These are phyloP conservation scores for Lactuca saligna DNA, from an alignment of 129 eudicot species.

Conservation along the genomic window DNA sequence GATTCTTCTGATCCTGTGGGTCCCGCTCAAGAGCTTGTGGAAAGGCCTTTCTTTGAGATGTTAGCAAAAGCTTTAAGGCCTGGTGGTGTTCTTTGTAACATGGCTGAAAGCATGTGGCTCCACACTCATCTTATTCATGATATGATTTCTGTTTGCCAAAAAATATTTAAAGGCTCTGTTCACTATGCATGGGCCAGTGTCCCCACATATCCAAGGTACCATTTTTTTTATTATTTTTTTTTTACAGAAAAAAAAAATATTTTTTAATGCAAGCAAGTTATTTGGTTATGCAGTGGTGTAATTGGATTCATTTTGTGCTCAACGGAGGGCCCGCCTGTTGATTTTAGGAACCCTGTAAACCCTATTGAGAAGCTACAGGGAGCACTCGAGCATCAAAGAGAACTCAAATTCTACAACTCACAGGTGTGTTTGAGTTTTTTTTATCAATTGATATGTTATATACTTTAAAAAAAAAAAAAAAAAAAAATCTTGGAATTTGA, in stretches of 20 bases:
- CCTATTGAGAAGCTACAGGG: slow-evolving; percentile 89
- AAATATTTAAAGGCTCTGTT: slow-evolving; percentile 78
- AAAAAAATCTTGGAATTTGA: slow-evolving; percentile 1
- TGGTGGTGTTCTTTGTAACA: slow-evolving; percentile 96
- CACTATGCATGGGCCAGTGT: slow-evolving; percentile 98
- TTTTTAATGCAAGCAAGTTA: not conserved
- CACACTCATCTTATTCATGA: slow-evolving; percentile 96
- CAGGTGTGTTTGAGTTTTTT: slow-evolving; percentile 40
- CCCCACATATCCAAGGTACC: slow-evolving; percentile 95
- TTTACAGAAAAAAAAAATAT: too few species aligned
- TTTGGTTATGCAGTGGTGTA: slow-evolving; percentile 61
- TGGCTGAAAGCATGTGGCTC: slow-evolving; percentile 99
- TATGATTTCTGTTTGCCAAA: slow-evolving; percentile 71
- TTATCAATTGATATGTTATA: too few species aligned
- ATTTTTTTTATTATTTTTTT: not conserved
- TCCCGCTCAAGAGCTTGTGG: slow-evolving; percentile 95
- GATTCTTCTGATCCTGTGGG: slow-evolving; percentile 99
- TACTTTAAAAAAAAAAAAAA: too few species aligned
- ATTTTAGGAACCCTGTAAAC: slow-evolving; percentile 76
- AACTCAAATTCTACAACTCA: slow-evolving; percentile 80
- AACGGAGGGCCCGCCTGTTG: slow-evolving; percentile 80
- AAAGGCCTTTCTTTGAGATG: slow-evolving; percentile 83
- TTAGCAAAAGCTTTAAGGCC: slow-evolving; percentile 91
- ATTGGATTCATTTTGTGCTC: slow-evolving; percentile 88
- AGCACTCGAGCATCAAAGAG: slow-evolving; percentile 61